Percentiles rank a stretch among this genome's conserved stretches.
These are phyloP conservation scores for Kitagawia praeruptora DNA, from an alignment of 129 eudicot species.

Conservation along the genomic window DNA sequence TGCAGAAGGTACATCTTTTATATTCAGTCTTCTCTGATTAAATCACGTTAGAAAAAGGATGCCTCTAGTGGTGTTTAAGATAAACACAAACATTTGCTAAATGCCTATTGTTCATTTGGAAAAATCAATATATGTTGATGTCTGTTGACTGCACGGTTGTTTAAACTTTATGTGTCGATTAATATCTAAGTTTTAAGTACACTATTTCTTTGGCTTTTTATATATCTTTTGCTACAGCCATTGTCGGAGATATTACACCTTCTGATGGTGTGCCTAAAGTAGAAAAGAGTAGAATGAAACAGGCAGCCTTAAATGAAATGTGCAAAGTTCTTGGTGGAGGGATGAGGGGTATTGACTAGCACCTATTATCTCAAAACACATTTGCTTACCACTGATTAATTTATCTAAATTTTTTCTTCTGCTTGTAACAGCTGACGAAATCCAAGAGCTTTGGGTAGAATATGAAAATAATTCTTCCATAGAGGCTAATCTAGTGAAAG, in stretches of 20 bases:
- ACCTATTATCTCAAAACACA: conserved; percentile 9
- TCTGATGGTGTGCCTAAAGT: conserved; percentile 91
- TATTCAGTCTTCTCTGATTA: neutral
- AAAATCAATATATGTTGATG: neutral
- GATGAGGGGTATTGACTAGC: conserved; percentile 57
- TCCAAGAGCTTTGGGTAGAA: conserved; percentile 90
- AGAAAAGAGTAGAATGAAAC: conserved; percentile 86
- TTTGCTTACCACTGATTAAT: neutral
- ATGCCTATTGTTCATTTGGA: neutral
- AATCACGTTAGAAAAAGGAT: neutral
- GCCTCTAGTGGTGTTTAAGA: neutral
- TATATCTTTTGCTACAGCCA: conserved; percentile 39
- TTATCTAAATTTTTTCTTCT: neutral
- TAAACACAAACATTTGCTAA: neutral
- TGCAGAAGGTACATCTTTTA: conserved; percentile 71
- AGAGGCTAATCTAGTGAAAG: conserved; percentile 96
- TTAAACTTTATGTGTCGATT: conserved; percentile 1
- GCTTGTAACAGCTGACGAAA: conserved; percentile 69
- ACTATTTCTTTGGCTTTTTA: neutral
- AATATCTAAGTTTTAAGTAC: neutral
- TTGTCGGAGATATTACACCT: conserved; percentile 97
- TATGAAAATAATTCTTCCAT: conserved; percentile 86
- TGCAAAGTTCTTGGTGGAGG: conserved; percentile 98
- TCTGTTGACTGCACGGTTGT: neutral
- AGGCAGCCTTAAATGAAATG: conserved; percentile 92